Conservation (phyloP, 257 asterid species). For the Ilex asprella region DNA sequence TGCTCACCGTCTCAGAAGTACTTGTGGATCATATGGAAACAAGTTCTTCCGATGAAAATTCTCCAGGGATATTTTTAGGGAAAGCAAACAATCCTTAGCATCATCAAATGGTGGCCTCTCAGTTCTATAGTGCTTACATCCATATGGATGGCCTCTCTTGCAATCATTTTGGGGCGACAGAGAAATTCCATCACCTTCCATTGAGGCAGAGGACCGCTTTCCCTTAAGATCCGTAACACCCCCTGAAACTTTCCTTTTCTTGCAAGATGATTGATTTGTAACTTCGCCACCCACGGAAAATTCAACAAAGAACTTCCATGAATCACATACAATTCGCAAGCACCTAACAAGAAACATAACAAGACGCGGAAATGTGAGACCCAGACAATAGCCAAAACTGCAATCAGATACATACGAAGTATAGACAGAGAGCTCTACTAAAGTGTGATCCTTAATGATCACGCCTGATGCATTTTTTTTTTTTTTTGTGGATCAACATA, state of each 20-base stretch:
- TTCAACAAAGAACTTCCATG: conserved; percentile 60
- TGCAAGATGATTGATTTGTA: conserved; percentile 22
- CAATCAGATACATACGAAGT: background rate
- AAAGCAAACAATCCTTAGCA: conserved; percentile 65
- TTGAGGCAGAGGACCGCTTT: conserved; percentile 10
- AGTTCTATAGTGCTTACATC: conserved; percentile 13
- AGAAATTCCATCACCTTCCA: conserved; percentile 12
- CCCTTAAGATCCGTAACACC: conserved; percentile 18
- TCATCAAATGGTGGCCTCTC: conserved; percentile 31
- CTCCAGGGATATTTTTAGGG: conserved; percentile 51
- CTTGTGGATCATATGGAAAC: conserved; percentile 83
- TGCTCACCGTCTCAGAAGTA: conserved; percentile 55
- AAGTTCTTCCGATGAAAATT: conserved; percentile 62
- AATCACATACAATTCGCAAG: conserved; percentile 55
- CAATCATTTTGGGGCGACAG: conserved; percentile 17
- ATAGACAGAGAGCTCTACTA: background rate
- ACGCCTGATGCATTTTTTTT: background rate
- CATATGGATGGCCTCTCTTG: conserved; percentile 13
- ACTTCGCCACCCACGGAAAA: conserved; percentile 37
- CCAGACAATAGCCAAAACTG: background rate
- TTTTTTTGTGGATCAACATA: background rate
- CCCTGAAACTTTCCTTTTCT: conserved; percentile 36
- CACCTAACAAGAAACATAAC: conserved; percentile 41
- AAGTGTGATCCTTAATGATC: background rate
- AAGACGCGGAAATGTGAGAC: background rate